Percentiles rank a stretch among this genome's conserved stretches.
phyloP scores from a whole-genome alignment of 2,329 filamentous ascomycete genomes.

The Onygenales sp. region DNA sequence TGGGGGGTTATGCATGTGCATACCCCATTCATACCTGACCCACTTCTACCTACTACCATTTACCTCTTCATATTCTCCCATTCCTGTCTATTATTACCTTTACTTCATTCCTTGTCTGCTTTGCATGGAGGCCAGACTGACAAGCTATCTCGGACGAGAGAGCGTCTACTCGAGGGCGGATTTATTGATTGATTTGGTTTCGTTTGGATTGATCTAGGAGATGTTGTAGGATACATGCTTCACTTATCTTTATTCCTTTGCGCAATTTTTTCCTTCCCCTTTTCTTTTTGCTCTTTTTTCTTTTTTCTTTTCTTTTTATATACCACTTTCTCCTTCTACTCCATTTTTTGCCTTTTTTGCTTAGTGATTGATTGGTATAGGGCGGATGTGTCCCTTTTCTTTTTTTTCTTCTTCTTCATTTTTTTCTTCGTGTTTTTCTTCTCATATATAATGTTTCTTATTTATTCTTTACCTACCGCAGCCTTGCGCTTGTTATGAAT shows the following conservation, averaged over 20 bases:
- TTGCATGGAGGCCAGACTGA: background rate
- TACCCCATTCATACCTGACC: background rate
- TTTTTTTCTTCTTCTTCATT: background rate
- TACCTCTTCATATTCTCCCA: conserved; percentile 5
- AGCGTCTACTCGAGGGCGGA: too few species aligned
- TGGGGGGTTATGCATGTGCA: background rate
- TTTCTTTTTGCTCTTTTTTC: background rate
- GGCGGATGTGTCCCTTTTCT: background rate
- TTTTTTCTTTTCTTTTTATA: background rate
- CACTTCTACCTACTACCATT: background rate
- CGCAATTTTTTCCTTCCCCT: background rate
- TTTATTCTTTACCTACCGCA: background rate
- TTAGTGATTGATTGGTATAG: background rate
- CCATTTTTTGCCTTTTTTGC: conserved; percentile 6
- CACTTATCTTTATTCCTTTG: background rate
- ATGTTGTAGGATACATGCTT: too few species aligned
- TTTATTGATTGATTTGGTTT: too few species aligned
- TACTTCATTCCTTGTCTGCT: background rate
- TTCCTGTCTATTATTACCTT: conserved; percentile 7
- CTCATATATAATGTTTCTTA: background rate
- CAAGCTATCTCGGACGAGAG: too few species aligned
- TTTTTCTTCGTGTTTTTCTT: background rate
- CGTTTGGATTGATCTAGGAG: too few species aligned
- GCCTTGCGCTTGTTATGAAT: background rate
- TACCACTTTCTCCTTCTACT: conserved; percentile 4